phyloP scores from a whole-genome alignment of 2,329 filamentous ascomycete species.

The Microdochium trichocladiopsis region DNA sequence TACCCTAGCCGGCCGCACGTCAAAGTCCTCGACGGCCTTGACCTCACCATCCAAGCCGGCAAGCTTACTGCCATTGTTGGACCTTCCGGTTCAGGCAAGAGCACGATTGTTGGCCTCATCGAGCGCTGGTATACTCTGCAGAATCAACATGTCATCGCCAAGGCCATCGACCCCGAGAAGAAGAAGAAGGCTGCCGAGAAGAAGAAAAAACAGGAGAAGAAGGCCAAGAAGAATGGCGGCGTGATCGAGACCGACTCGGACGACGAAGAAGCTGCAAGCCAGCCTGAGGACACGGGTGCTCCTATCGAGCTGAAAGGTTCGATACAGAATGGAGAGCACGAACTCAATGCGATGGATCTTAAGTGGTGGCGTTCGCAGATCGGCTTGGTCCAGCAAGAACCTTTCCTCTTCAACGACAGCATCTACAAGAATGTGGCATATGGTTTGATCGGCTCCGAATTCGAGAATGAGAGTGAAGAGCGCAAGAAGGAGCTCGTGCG shows the following conservation, averaged over 20 bases:
- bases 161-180: slow-evolving; percentile 39
- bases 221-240: slow-evolving; percentile 16
- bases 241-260: slow-evolving; percentile 20
- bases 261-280: slow-evolving; percentile 9
- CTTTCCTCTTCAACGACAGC: slow-evolving; percentile 60
- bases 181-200: slow-evolving; percentile 31
- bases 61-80: slow-evolving; percentile 71
- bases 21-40: slow-evolving; percentile 54
- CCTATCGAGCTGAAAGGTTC: slow-evolving; percentile 40
- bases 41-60: slow-evolving; percentile 51
- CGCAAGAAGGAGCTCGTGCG: slow-evolving; percentile 52
- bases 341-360: slow-evolving; percentile 51
- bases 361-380: slow-evolving; percentile 59
- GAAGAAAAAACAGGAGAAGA: slow-evolving; percentile 22
- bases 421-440: slow-evolving; percentile 57
- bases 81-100: slow-evolving; percentile 66
- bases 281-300: slow-evolving; percentile 28
- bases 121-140: slow-evolving; percentile 65
- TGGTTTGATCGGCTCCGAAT: slow-evolving; percentile 45
- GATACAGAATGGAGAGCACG: slow-evolving; percentile 45
- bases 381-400: slow-evolving; percentile 61
- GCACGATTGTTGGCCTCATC: slow-evolving; percentile 63
- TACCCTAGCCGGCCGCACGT: slow-evolving; percentile 62
- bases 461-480: slow-evolving; percentile 45
- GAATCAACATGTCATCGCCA: slow-evolving; percentile 43